Evolutionary conservation across 768 basidiomycete genomes (phyloP), one percentile per base, ranked within the genome.

Genomic region (Naganishia friedmannii): DNA sequence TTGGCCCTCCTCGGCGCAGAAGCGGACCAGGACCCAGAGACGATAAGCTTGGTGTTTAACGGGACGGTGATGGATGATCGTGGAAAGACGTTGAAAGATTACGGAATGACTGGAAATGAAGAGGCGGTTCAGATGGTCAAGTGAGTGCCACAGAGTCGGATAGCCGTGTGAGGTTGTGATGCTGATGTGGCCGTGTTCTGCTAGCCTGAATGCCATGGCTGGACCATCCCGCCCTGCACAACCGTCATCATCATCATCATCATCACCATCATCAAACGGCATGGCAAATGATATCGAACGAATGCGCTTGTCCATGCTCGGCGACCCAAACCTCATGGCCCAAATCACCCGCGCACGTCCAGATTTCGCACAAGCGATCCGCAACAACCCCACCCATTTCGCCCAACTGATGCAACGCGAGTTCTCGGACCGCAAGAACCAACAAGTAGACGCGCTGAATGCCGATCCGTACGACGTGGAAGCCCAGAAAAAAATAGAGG

Each of bases 1-100:
- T 89, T 90, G 86, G 95, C 92, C 15, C 84, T 97, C 66, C 85
- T 96, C n/a, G 93, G 96, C 82, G 94, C 89, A 0, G 94, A 97
- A 87, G 95, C 72, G 1, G 66, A 66, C 17, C 42, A 66, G 19
- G 55, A 65, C 53, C 34, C 66, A 5, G 63, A 68, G n/a, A n/a
- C 78, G 73, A 74, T 74, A 29, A 53, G 75, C 6, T 73, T 77
- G 17, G 74, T 72, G 19, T 77, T 77, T 53, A 71, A 75, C 19
- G 78, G 78, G 0, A 63, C 72, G 0, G 57, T 71, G n/a, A 70
- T 80, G 54, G 70, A 72, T 3, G 75, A 76, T 39, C 56, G 63
- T 4, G 67, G 69, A 8, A 72, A 72, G 32, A 69, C 74, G 2
- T 65, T 80, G 29, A 72, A 68, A 39, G 77, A 76, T 57, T 79